phyloP scores from a whole-genome alignment of 2,329 filamentous ascomycete species.

The Allantophomopsis lycopodina region DNA sequence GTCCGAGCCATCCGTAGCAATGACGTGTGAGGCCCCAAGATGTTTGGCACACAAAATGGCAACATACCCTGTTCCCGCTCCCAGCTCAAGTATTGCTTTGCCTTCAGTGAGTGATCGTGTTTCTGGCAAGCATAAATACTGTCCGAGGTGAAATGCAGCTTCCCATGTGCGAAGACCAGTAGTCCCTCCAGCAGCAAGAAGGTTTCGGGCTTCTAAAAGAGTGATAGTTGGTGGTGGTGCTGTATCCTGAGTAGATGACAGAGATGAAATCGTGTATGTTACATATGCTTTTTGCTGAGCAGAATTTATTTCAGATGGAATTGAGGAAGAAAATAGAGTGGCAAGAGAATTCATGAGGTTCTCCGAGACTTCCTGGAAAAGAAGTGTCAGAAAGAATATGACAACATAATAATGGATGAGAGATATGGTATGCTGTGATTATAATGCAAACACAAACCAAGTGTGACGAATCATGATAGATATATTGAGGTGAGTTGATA shows the following conservation, averaged over 20 bases:
- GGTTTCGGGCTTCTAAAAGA: constrained; percentile 52
- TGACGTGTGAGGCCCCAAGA: constrained; percentile 41
- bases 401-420: too few relatives aligned
- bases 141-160: constrained; percentile 59
- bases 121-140: constrained; percentile 38
- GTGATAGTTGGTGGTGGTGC: constrained; percentile 30
- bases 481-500: too few relatives aligned
- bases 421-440: too few relatives aligned
- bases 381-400: constrained; percentile 9
- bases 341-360: constrained; percentile 60
- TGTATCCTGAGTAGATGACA: constrained; percentile 1
- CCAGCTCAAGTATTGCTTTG: constrained; percentile 56
- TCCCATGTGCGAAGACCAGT: constrained; percentile 76
- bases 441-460: too few relatives aligned
- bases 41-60: constrained; percentile 61
- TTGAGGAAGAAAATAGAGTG: constrained; percentile 44
- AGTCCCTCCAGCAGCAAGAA: constrained; percentile 58
- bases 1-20: constrained; percentile 63
- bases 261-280: constrained; percentile 40
- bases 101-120: constrained; percentile 23
- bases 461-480: too few relatives aligned
- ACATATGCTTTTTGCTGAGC: constrained; percentile 64
- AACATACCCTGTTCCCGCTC: constrained; percentile 64
- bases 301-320: constrained; percentile 49
- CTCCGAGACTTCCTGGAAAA: constrained; percentile 65